Conservation (phyloP, 2,329 filamentous ascomycete genomes). For the Penicillium sp. region DNA sequence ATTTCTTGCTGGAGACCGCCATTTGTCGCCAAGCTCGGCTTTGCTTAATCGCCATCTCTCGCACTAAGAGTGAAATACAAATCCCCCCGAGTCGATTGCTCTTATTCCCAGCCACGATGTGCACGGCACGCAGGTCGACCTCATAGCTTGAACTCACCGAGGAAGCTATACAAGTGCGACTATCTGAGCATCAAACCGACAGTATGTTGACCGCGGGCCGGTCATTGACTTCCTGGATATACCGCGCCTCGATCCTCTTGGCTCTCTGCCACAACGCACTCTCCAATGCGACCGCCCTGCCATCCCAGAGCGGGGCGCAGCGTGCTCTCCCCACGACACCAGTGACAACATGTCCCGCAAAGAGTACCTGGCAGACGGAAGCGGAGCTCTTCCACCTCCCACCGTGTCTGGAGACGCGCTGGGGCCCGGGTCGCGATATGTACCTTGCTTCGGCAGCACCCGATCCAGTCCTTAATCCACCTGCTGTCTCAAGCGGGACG, state of each 20-base stretch:
- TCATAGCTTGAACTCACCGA: slow-evolving; percentile 6
- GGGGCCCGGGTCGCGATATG: slow-evolving; percentile 5
- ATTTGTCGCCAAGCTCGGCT: slow-evolving; percentile 3
- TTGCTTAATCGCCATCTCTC: neutral
- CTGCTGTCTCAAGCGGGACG: neutral
- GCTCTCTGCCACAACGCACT: slow-evolving; percentile 3
- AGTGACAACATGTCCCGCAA: slow-evolving; percentile 12
- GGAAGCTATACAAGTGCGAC: slow-evolving; percentile 2
- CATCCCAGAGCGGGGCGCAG: neutral
- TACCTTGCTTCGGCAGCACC: neutral
- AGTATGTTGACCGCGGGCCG: slow-evolving; percentile 16
- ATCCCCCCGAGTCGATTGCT: slow-evolving; percentile 7
- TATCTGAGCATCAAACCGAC: neutral
- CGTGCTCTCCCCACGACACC: neutral
- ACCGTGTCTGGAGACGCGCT: slow-evolving; percentile 15
- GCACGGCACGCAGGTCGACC: slow-evolving; percentile 2
- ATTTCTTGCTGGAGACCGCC: slow-evolving; percentile 5
- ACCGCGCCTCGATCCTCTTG: slow-evolving; percentile 6
- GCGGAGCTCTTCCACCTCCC: slow-evolving; percentile 16
- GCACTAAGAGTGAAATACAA: neutral
- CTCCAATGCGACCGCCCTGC: slow-evolving; percentile 6
- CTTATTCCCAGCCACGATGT: slow-evolving; percentile 15
- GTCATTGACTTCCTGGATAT: slow-evolving; percentile 11
- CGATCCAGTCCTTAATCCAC: neutral
- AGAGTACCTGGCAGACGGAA: slow-evolving; percentile 17